A percentile compares a stretch with the other conserved stretches of the same genome.
phyloP scores from a whole-genome alignment of 2,329 filamentous ascomycete genomes.

The Aspergillus aculeatinus region DNA sequence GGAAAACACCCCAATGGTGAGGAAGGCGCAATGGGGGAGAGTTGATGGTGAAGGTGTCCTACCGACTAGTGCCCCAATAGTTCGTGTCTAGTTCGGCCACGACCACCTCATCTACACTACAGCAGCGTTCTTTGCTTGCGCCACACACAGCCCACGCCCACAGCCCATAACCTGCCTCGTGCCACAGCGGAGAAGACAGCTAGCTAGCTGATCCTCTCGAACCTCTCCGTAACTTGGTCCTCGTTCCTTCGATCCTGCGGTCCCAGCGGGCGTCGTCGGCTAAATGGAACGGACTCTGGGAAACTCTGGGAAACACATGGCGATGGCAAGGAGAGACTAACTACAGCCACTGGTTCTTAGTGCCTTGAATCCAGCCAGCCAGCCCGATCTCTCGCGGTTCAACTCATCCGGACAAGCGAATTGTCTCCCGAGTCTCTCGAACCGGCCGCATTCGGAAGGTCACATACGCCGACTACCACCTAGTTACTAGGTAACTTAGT shows the following conservation, averaged over 20 bases:
- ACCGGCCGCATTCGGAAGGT: slow-evolving; percentile 9
- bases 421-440: neutral
- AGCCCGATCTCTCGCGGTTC: neutral
- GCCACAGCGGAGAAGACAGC: neutral
- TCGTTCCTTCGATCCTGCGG: neutral
- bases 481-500: neutral
- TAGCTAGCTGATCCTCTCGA: too few relatives aligned
- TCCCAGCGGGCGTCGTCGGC: neutral
- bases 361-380: too few relatives aligned
- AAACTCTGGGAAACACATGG: neutral
- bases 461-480: slow-evolving; percentile 1
- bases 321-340: too few relatives aligned
- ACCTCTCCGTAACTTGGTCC: too few relatives aligned
- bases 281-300: neutral
- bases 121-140: neutral
- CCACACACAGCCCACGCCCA: neutral
- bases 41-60: too few relatives aligned
- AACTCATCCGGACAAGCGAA: neutral
- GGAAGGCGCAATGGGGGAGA: too few relatives aligned
- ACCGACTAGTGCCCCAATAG: slow-evolving; percentile 5
- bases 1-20: too few relatives aligned
- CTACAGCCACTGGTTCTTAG: too few relatives aligned
- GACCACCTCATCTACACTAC: too few relatives aligned
- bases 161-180: neutral
- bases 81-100: neutral